These are phyloP conservation scores for Aspergillus felis DNA, from an alignment of 2,329 filamentous ascomycete species.

Conservation along the genomic window DNA sequence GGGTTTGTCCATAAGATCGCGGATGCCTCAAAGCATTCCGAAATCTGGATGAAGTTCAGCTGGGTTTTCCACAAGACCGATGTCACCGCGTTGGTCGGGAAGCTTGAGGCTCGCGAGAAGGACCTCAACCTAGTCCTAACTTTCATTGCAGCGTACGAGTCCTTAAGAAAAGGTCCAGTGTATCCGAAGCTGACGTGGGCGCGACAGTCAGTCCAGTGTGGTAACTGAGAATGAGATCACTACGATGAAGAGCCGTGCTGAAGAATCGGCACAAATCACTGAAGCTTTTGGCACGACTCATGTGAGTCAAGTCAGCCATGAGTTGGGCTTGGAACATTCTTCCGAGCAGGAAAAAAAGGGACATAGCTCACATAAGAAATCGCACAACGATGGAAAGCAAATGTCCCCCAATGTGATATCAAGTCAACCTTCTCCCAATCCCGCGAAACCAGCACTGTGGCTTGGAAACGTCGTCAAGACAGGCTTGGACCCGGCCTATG, in stretches of 20 bases:
- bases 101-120: background rate
- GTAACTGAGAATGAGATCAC: background rate
- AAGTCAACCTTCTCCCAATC: background rate
- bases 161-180: background rate
- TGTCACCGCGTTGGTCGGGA: background rate
- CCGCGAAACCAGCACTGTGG: background rate
- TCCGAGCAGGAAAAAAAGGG: background rate
- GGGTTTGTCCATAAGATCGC: background rate
- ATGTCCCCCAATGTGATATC: background rate
- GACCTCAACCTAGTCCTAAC: slow-evolving; percentile 1
- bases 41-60: slow-evolving; percentile 2
- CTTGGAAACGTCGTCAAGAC: background rate
- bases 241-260: background rate
- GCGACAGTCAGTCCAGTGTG: slow-evolving; percentile 1
- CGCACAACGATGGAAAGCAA: background rate
- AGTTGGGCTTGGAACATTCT: background rate
- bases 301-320: background rate
- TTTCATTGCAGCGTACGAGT: slow-evolving; percentile 3
- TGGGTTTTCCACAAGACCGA: slow-evolving; percentile 1
- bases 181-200: background rate
- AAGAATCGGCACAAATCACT: background rate
- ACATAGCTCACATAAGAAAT: background rate
- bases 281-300: background rate
- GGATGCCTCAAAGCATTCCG: background rate
- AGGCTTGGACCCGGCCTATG: background rate